Percentiles rank a stretch among this genome's conserved stretches.
Conservation (phyloP, 192 early-diverging fungal genomes). For the Coemansia javaensis region DNA sequence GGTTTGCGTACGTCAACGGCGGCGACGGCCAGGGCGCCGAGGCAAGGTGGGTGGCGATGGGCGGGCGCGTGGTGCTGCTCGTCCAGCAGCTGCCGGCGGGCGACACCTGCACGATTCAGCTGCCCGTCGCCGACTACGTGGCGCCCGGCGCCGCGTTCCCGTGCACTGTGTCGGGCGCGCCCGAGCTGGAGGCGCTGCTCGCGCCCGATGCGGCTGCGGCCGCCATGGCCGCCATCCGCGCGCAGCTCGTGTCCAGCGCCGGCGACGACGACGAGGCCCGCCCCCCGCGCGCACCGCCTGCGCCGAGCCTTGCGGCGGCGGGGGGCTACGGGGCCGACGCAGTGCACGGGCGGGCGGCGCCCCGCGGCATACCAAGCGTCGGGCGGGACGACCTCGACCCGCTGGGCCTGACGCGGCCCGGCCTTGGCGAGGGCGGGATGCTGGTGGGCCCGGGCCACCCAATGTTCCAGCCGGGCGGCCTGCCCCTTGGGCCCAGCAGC, state of each 20-base stretch:
- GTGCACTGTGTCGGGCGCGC: neutral
- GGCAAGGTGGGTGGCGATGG: slow-evolving; percentile 23
- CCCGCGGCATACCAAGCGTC: slow-evolving; percentile 15
- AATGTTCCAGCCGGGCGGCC: slow-evolving; percentile 63
- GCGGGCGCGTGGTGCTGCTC: slow-evolving; percentile 17
- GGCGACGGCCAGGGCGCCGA: slow-evolving; percentile 2
- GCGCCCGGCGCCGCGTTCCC: slow-evolving; percentile 12
- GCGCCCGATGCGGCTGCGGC: slow-evolving; percentile 9
- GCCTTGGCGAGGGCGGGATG: slow-evolving; percentile 66
- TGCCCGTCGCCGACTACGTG: slow-evolving; percentile 5
- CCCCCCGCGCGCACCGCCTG: neutral
- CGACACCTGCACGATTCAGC: slow-evolving; percentile 3
- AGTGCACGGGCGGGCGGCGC: no score
- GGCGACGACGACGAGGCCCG: neutral
- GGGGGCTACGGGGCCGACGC: no score
- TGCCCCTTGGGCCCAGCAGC: no score
- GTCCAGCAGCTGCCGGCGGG: slow-evolving; percentile 1
- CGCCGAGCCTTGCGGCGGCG: no score
- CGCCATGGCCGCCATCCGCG: slow-evolving; percentile 19
- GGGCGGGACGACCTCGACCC: slow-evolving; percentile 71
- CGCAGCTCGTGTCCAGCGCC: slow-evolving; percentile 5
- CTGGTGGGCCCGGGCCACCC: slow-evolving; percentile 84
- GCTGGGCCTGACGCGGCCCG: slow-evolving; percentile 32
- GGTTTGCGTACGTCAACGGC: slow-evolving; percentile 1
- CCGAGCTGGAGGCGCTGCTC: slow-evolving; percentile 3